These are phyloP conservation scores for Paraglomus brasilianum DNA, from an alignment of 192 early-diverging fungal species.

Conservation along the genomic window DNA sequence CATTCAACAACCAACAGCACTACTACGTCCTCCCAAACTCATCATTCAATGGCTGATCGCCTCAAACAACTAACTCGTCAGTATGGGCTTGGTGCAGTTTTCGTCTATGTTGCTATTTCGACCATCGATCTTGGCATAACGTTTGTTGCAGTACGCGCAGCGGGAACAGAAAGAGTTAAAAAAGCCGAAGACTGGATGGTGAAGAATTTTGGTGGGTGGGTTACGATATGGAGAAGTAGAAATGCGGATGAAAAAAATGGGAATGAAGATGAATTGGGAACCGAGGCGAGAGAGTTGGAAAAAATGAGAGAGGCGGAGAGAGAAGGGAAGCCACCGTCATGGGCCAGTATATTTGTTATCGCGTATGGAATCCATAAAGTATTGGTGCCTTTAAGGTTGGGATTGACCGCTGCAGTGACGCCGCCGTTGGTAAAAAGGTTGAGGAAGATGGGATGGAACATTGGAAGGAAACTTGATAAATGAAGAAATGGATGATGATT, in stretches of 20 bases:
- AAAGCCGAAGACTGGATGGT: conserved; percentile 47
- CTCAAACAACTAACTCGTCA: conserved; percentile 48
- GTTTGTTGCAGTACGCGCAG: conserved; percentile 44
- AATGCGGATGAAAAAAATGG: conserved; percentile 12
- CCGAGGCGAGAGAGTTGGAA: conserved; percentile 12
- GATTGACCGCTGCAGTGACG: conserved; percentile 53
- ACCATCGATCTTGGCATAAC: conserved; percentile 49
- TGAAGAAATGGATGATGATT: no score
- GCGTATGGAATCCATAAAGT: conserved; percentile 66
- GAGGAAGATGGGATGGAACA: conserved; percentile 47
- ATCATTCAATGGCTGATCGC: not conserved
- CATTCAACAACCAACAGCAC: not conserved
- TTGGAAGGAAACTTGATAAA: no score
- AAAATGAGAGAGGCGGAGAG: conserved; percentile 30
- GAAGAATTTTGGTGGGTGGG: conserved; percentile 31
- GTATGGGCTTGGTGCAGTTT: conserved; percentile 50
- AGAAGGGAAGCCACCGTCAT: conserved; percentile 40
- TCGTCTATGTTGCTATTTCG: conserved; percentile 49
- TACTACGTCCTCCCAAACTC: not conserved
- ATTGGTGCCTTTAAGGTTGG: conserved; percentile 52
- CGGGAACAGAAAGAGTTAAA: conserved; percentile 50
- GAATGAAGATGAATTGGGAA: not conserved
- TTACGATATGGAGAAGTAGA: conserved; percentile 34
- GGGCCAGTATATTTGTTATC: conserved; percentile 51
- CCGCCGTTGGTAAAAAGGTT: conserved; percentile 50